Evolutionary conservation across 192 early-diverging fungal species (phyloP), one percentile per base, ranked within the genome.

Genomic region (Gryganskiella cystojenkinii): DNA sequence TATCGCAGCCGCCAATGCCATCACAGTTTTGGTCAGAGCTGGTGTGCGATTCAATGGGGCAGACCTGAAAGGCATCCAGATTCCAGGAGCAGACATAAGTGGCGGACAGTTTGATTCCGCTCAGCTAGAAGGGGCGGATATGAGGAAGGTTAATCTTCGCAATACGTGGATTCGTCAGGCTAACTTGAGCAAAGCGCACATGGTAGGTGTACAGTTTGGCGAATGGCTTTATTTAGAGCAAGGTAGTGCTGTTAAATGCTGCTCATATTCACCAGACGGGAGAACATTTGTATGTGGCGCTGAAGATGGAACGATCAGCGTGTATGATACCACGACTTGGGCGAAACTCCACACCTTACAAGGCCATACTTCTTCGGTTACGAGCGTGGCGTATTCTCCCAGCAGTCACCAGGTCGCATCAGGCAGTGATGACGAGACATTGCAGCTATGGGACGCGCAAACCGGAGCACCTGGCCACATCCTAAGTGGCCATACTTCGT

Each of bases 11-110:
- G 61, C 61, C 0, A 62, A 62, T 14, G 47, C 61, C 5, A 51
- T 62, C 33, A 51, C 61, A 1, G 51, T 62, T 4, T 51, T 62
- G 49, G 45, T 62, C 47, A 3, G 34, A 14, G 61, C 46, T 0
- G 47, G 61, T 1, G 31, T 62, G 10, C 45, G 47, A 2, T 37
- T 62, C 20, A 40, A 62, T 31, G 34, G 47, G 1, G 34, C 8
- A 0, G 47, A 62, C 37, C 19, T 62, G 17, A 19, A 25, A 34
- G 47, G 47, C 22, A 37, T 51, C 34, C 30, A 20, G 33, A 37
- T 62, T 37, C 61, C 47, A 33, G 33, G 30, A 3, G 61, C 45
- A 1, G 45, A 62, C 37, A 45, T 62, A 13, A 20, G 31, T 31
- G 25, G 14, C 0, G 31, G 61, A 11, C 0, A 35, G 0, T 22